Conservation (phyloP, 2,329 filamentous ascomycete species). For the Kalaharituber pfeilii region DNA sequence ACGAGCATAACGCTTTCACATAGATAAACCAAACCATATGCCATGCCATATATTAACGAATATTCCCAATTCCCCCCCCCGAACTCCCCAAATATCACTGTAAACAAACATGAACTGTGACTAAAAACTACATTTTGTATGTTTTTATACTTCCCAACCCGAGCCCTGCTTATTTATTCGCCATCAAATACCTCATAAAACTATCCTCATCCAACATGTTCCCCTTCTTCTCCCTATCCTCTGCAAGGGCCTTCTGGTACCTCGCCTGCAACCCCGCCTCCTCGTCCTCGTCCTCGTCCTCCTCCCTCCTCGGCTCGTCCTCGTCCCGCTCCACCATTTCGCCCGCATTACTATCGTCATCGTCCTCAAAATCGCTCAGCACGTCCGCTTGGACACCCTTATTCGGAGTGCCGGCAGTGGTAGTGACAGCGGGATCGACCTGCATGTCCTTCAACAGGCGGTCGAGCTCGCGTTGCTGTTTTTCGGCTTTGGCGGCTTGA, state of each 20-base stretch:
- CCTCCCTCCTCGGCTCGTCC: slow-evolving; percentile 12
- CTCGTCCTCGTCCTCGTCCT: slow-evolving; percentile 13
- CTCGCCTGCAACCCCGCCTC: slow-evolving; percentile 18
- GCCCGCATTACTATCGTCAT: slow-evolving; percentile 18
- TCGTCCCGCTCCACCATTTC: slow-evolving; percentile 19
- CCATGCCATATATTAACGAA: too few relatives aligned
- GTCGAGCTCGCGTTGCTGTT: slow-evolving; percentile 64
- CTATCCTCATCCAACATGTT: slow-evolving; percentile 17
- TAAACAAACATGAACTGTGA: too few relatives aligned
- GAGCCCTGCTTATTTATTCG: slow-evolving; percentile 9
- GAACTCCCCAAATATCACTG: too few relatives aligned
- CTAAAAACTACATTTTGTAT: background rate
- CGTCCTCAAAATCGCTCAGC: slow-evolving; percentile 20
- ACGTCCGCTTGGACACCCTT: slow-evolving; percentile 15
- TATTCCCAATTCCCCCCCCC: too few relatives aligned
- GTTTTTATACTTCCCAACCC: background rate
- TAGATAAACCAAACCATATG: too few relatives aligned
- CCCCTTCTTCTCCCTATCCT: slow-evolving; percentile 8
- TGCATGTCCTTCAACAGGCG: slow-evolving; percentile 92
- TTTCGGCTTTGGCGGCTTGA: slow-evolving; percentile 53
- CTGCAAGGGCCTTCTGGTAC: slow-evolving; percentile 18
- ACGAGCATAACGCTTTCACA: too few relatives aligned
- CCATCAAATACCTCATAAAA: slow-evolving; percentile 21
- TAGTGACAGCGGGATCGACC: slow-evolving; percentile 30
- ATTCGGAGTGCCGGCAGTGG: slow-evolving; percentile 22